Percentiles rank a stretch among this genome's conserved stretches.
Evolutionary conservation across 1,284 basidiomycete species (phyloP).

Genomic region (Phellinidium pouzarii): DNA sequence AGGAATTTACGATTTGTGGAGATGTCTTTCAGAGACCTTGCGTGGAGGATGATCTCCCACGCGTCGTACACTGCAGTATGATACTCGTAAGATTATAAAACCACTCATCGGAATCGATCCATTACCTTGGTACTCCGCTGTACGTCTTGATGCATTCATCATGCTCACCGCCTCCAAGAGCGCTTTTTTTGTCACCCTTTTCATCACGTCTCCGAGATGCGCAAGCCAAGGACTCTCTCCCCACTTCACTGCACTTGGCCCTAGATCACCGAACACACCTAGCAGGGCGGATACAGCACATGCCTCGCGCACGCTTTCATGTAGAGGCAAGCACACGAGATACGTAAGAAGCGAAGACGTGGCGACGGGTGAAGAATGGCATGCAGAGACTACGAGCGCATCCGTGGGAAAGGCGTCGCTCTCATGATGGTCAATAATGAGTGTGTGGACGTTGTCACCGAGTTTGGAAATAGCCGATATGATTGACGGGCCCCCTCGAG

Average conservation of each 20-base stretch:
- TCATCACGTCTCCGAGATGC: slow-evolving; percentile 27
- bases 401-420: slow-evolving; percentile 26
- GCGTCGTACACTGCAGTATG: slow-evolving; percentile 25
- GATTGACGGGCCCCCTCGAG: slow-evolving; percentile 25
- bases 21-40: slow-evolving; percentile 20
- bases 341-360: slow-evolving; percentile 29
- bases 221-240: slow-evolving; percentile 19
- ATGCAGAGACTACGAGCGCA: slow-evolving; percentile 26
- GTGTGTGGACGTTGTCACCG: slow-evolving; percentile 20
- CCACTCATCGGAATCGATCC: neutral
- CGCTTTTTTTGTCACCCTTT: slow-evolving; percentile 27
- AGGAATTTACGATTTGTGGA: slow-evolving; percentile 21
- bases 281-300: slow-evolving; percentile 23
- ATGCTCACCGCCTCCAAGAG: slow-evolving; percentile 27
- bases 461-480: slow-evolving; percentile 8
- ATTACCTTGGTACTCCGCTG: slow-evolving; percentile 18
- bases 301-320: slow-evolving; percentile 22
- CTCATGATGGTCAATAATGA: slow-evolving; percentile 30
- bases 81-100: slow-evolving; percentile 10
- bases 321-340: slow-evolving; percentile 25
- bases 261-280: slow-evolving; percentile 30
- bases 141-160: slow-evolving; percentile 26
- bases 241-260: slow-evolving; percentile 26
- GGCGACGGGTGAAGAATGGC: slow-evolving; percentile 25
- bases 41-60: slow-evolving; percentile 20